These are phyloP conservation scores for Alisma plantagoaquatica DNA, from an alignment of 106 monocot genomes.

Conservation along the genomic window DNA sequence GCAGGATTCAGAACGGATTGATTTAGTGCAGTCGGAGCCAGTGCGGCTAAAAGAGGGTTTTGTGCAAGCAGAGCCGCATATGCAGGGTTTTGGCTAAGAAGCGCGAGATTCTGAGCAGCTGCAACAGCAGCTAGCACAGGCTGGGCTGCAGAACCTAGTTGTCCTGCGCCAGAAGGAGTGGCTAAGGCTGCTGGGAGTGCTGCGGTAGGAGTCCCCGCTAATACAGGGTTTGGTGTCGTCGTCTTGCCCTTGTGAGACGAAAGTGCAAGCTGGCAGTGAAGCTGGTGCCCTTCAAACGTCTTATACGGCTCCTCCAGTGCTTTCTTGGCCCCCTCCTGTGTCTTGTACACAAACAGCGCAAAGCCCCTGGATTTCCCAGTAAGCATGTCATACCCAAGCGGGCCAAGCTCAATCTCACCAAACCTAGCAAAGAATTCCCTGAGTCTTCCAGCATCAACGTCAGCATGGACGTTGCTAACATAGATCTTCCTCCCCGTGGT, in stretches of 20 bases:
- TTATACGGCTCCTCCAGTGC: slow-evolving; percentile 18
- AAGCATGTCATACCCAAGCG: slow-evolving; percentile 8
- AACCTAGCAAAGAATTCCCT: slow-evolving; percentile 13
- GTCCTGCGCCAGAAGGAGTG: neutral
- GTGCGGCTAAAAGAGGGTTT: neutral
- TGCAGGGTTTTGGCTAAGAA: neutral
- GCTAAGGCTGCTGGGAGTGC: neutral
- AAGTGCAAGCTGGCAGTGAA: slow-evolving; percentile 16
- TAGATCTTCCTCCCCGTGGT: slow-evolving; percentile 11
- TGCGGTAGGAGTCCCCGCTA: neutral
- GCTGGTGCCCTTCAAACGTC: slow-evolving; percentile 19
- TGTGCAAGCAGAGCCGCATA: neutral
- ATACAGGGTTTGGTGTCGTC: too few species aligned
- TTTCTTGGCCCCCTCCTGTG: slow-evolving; percentile 14
- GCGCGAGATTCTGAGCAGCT: slow-evolving; percentile 1
- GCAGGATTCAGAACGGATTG: neutral
- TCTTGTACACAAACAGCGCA: slow-evolving; percentile 18
- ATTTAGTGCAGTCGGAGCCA: too few species aligned
- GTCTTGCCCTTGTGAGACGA: too few species aligned
- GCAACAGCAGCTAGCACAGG: slow-evolving; percentile 3
- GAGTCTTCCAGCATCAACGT: neutral
- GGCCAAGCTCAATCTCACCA: slow-evolving; percentile 18
- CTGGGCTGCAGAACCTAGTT: slow-evolving; percentile 3
- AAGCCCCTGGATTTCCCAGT: slow-evolving; percentile 16
- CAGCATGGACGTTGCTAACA: slow-evolving; percentile 13